Evolutionary conservation across 345 rosid genomes (phyloP), one percentile per base, ranked within the genome.

Genomic region (Xanthoceras sorbifolium): DNA sequence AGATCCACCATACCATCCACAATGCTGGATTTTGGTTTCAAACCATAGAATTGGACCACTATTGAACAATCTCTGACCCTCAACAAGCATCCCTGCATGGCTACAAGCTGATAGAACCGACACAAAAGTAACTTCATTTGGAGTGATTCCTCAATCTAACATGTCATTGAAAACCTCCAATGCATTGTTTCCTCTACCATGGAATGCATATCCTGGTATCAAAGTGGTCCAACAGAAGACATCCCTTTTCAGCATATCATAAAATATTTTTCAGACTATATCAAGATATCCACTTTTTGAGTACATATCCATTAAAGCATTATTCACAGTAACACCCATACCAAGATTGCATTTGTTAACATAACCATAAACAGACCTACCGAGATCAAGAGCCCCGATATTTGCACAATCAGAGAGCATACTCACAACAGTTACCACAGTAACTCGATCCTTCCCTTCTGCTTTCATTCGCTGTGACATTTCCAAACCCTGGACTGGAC

Each of bases 291-390:
- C 87, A 48, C 82, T 72, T 36, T 81, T 84, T 25, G 81, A 74
- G 55, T 84, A 81, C 84, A 84, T 81, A 81, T 81, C 82, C 63
- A 76, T 84, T 52, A 84, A 76, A 59, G 87, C 87, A 61, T 81
- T 84, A 31, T 72, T 79, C 57, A 84, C 71, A 50, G 29, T 74
- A 40, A 73, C 63, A 78, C 73, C 48, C 22, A 54, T 48, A 25
- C 10, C 64, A 48, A 75, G 22, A 40, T 78, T 72, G 28, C 42
- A 72, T 57, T 81, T 79, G 15, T 52, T 34, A 64, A 79, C 76
- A 81, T 77, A 76, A 65, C 74, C 36, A 76, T 84, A 81, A 81
- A 76, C 40, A 38, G 72, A 46, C 31, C 50, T 17, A 70, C 87
- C 79, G 60, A 28, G 25, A 62, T 76, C 80, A 73, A 57, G 26